Conservation (phyloP, 2,329 filamentous ascomycete genomes). For the Westerdykella ornata region DNA sequence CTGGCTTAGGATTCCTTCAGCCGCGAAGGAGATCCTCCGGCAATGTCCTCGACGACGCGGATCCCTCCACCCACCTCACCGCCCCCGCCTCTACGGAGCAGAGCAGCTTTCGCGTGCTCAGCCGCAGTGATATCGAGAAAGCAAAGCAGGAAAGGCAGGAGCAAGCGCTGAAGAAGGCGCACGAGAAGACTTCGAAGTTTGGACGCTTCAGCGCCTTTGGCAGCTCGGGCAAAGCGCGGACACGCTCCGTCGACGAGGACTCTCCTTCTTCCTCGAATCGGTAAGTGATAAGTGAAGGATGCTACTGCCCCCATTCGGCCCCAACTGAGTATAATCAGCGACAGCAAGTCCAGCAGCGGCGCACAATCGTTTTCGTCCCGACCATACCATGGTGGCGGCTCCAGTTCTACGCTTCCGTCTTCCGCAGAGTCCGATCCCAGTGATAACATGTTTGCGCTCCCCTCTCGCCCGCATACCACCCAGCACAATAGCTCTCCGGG, state of each 20-base stretch:
- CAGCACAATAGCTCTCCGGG: conserved; percentile 28
- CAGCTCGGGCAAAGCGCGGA: conserved; percentile 24
- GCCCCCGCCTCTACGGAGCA: conserved; percentile 15
- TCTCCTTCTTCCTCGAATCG: conserved; percentile 33
- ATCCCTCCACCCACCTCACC: conserved; percentile 9
- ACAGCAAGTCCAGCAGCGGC: conserved; percentile 36
- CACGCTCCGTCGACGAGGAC: conserved; percentile 33
- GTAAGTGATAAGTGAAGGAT: conserved; percentile 29
- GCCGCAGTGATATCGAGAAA: conserved; percentile 26
- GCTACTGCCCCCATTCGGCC: neutral
- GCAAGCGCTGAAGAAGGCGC: conserved; percentile 14
- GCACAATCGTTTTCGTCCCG: conserved; percentile 31
- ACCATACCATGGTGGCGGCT: conserved; percentile 34
- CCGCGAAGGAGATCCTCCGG: conserved; percentile 35
- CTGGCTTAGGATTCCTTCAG: conserved; percentile 28
- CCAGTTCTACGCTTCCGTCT: conserved; percentile 37
- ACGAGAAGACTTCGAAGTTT: conserved; percentile 29
- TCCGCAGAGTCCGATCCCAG: conserved; percentile 34
- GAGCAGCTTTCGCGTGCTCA: conserved; percentile 32
- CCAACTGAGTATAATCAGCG: conserved; percentile 28
- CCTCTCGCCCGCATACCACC: conserved; percentile 21
- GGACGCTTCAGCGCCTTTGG: conserved; percentile 31
- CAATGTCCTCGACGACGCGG: conserved; percentile 28
- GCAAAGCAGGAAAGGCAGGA: conserved; percentile 20
- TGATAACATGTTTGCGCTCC: conserved; percentile 34